Base-by-base conservation (phyloP, 108 stramenopile genomes). In the Cyclotella choctawhatcheeana region DNA sequence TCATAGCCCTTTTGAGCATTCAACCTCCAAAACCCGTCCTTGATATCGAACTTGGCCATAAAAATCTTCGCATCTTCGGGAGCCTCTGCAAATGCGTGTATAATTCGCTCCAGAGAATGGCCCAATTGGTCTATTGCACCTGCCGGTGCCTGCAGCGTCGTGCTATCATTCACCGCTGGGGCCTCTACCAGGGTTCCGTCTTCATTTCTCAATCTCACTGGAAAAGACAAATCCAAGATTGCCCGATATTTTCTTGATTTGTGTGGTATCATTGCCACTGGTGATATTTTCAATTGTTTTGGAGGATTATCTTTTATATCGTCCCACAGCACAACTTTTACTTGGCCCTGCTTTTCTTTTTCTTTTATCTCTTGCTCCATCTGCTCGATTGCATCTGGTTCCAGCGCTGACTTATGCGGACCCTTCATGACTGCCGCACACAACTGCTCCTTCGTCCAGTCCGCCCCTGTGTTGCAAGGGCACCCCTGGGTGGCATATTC, bases 231-330 rank as follows among this genome's bases (percentile, higher is more conserved):
- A 30, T 56, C 55, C 2, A 56, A 13, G 1, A 56, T 56, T 0
- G 29, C 29, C 0, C 55, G 29, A 56, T 31, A 56, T 5, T 6
- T 56, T 1, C 29, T 1, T 12, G 55, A 56, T 12, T 56, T 56
- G 10, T 56, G 55, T 10, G 55, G 55, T 1, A 56, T 56, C 55
- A 56, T 56, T 10, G 55, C 55, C 5, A 56, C n/a, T 3, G 55
- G 55, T 1, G 55, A 56, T 12, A 56, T 30, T n/a, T 56, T 56
- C 1, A 56, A 12, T n/a, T 56, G 4, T 12, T 30, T 12, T 12
- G 55, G 55, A 12, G 55, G 55, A 2, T 30, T 13, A 30, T 31
- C 30, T 2, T 30, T 17, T 14, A 56, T 56, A 30, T 30, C 29
- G 1, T 56, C 55, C 55, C 55, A 56, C 2, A 18, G 12, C 8